Percentiles rank a stretch among this genome's conserved stretches.
Evolutionary conservation across 768 basidiomycete species (phyloP).

Genomic region (Zangia roseola): DNA sequence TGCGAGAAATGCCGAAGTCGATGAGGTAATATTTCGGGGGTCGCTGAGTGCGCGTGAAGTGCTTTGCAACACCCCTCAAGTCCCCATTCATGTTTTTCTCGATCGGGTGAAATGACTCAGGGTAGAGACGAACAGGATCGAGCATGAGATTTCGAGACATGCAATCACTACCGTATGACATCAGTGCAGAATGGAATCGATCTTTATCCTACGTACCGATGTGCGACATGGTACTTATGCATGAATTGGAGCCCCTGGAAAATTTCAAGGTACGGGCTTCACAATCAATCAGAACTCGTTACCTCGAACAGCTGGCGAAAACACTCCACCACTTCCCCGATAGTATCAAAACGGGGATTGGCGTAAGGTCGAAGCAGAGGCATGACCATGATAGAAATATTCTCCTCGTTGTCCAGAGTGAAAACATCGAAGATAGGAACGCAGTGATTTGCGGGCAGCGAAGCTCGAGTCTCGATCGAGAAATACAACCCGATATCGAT

Average conservation of each 20-base stretch:
- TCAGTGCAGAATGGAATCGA: not conserved
- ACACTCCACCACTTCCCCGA: constrained; percentile 32
- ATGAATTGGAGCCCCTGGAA: constrained; percentile 23
- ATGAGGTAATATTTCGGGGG: constrained; percentile 13
- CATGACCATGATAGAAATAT: constrained; percentile 29
- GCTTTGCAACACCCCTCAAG: constrained; percentile 16
- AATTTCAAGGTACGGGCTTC: too few relatives aligned
- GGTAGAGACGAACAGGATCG: constrained; percentile 22
- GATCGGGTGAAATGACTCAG: constrained; percentile 25
- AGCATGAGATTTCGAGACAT: constrained; percentile 31
- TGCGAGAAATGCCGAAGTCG: constrained; percentile 35
- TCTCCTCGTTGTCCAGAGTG: not conserved
- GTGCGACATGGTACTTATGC: constrained; percentile 16
- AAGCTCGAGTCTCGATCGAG: not conserved
- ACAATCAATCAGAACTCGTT: too few relatives aligned
- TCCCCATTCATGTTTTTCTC: constrained; percentile 12
- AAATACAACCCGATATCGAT: constrained; percentile 25
- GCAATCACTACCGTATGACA: constrained; percentile 21
- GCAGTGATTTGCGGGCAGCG: constrained; percentile 28
- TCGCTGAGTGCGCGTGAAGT: constrained; percentile 26
- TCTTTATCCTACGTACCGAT: constrained; percentile 1
- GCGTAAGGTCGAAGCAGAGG: constrained; percentile 32
- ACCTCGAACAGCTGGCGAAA: constrained; percentile 32
- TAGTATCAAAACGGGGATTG: constrained; percentile 25
- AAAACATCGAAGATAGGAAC: constrained; percentile 29